Evolutionary conservation across 306 rosid genomes (phyloP).

Genomic region (Cicer pinnatifidum): DNA sequence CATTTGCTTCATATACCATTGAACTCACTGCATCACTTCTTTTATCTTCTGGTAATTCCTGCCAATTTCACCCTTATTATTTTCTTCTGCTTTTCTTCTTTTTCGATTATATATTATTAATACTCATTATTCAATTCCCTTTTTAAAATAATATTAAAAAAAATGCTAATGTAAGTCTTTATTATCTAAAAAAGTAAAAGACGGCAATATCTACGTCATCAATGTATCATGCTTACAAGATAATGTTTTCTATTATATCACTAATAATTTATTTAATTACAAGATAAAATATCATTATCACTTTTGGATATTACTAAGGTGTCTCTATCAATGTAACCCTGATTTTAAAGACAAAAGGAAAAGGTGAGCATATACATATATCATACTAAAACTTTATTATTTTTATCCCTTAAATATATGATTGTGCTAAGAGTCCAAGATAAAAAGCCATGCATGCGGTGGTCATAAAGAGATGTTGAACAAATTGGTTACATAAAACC

Average conservation of each 20-base stretch:
- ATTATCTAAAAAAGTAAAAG: not conserved
- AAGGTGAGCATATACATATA: slow-evolving; percentile 34
- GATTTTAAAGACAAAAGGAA: slow-evolving; percentile 57
- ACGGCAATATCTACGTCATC: slow-evolving; percentile 47
- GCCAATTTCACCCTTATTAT: not conserved
- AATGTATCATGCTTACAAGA: slow-evolving; percentile 54
- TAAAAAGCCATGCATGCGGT: slow-evolving; percentile 43
- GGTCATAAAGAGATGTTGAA: slow-evolving; percentile 59
- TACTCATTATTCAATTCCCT: too few relatives aligned
- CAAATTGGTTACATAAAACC: slow-evolving; percentile 44
- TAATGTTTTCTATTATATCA: not conserved
- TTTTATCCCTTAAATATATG: slow-evolving; percentile 24
- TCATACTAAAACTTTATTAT: slow-evolving; percentile 38
- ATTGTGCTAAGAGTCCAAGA: slow-evolving; percentile 44
- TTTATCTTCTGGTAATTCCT: slow-evolving; percentile 87
- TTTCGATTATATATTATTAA: too few relatives aligned
- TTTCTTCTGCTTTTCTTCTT: too few relatives aligned
- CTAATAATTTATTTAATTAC: not conserved
- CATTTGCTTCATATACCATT: slow-evolving; percentile 94
- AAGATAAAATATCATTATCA: slow-evolving; percentile 47
- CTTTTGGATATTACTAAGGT: slow-evolving; percentile 50
- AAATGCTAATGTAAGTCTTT: not conserved
- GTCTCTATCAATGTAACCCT: slow-evolving; percentile 63
- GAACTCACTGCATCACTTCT: slow-evolving; percentile 95
- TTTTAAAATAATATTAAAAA: too few relatives aligned